Conservation (phyloP, 768 basidiomycete genomes). For the Suillus luteus region DNA sequence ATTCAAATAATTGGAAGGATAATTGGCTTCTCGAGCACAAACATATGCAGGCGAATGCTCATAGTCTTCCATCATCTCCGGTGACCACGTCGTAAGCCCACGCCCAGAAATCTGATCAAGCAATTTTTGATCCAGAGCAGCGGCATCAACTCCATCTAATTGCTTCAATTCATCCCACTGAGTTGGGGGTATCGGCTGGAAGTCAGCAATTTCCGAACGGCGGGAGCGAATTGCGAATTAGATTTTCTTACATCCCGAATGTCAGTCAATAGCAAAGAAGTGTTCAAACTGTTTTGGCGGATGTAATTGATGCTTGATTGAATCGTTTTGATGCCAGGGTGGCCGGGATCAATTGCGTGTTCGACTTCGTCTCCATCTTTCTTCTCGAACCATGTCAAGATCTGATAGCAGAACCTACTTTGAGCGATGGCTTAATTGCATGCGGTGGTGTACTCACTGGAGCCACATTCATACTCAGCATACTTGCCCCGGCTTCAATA, state of each 20-base stretch:
- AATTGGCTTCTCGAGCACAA: constrained; percentile 41
- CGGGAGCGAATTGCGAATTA: neutral
- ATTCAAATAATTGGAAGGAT: constrained; percentile 39
- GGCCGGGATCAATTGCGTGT: constrained; percentile 21
- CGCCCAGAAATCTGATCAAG: constrained; percentile 35
- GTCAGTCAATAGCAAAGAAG: constrained; percentile 43
- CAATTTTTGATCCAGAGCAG: constrained; percentile 44
- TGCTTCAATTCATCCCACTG: constrained; percentile 46
- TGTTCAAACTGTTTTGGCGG: constrained; percentile 39
- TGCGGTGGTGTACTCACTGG: constrained; percentile 40
- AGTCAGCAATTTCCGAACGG: constrained; percentile 8
- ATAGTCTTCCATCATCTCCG: constrained; percentile 12
- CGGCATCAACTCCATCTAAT: constrained; percentile 44
- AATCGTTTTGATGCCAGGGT: constrained; percentile 50
- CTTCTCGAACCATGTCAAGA: constrained; percentile 45
- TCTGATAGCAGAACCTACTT: constrained; percentile 25
- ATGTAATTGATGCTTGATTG: constrained; percentile 49
- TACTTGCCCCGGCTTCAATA: constrained; percentile 49
- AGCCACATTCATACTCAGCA: constrained; percentile 51
- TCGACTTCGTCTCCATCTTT: constrained; percentile 25
- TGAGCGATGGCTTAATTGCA: constrained; percentile 9
- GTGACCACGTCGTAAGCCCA: constrained; percentile 33
- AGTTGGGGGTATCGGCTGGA: constrained; percentile 2
- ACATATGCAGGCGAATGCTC: constrained; percentile 32
- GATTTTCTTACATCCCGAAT: constrained; percentile 41